Conservation (phyloP, 208 protist species). For the Wallacemonas collosoma region DNA sequence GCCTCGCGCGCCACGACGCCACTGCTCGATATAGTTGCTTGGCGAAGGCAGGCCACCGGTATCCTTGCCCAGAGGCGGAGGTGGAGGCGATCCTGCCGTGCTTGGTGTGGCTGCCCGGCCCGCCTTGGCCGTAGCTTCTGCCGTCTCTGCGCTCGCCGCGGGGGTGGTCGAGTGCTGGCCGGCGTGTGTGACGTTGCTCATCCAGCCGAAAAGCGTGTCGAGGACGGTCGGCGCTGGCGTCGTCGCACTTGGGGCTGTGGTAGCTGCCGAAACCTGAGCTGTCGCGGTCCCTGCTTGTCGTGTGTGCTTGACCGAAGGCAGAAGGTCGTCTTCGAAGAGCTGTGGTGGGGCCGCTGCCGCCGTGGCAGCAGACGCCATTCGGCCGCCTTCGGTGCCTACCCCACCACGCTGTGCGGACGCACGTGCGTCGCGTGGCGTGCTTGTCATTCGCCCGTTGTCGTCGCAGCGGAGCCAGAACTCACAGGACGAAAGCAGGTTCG, state of each 20-base stretch:
- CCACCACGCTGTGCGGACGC: not conserved
- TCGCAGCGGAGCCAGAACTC: slow-evolving; percentile 70
- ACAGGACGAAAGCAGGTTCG: slow-evolving; percentile 57
- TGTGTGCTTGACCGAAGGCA: slow-evolving; percentile 40
- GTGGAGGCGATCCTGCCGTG: no score
- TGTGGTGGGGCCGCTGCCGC: not conserved
- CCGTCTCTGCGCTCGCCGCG: no score
- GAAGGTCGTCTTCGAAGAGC: slow-evolving; percentile 41
- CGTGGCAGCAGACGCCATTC: not conserved
- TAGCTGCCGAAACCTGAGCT: not conserved
- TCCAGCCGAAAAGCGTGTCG: slow-evolving; percentile 37
- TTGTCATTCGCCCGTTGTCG: slow-evolving; percentile 21
- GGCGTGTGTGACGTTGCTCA: slow-evolving; percentile 21
- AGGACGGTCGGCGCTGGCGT: slow-evolving; percentile 23
- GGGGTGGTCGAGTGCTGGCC: no score
- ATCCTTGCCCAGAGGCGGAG: no score
- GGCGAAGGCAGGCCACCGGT: not conserved
- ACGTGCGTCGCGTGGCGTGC: not conserved
- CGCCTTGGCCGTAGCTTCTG: no score
- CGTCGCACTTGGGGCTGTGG: not conserved
- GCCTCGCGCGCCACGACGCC: not conserved
- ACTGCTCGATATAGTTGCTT: not conserved
- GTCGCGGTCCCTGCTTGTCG: slow-evolving; percentile 22
- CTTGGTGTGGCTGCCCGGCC: no score
- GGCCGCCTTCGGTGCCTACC: not conserved